A percentile compares a stretch with the other conserved stretches of the same genome.
phyloP scores from a whole-genome alignment of 2,329 filamentous ascomycete genomes.

The Fusarium proliferatum region DNA sequence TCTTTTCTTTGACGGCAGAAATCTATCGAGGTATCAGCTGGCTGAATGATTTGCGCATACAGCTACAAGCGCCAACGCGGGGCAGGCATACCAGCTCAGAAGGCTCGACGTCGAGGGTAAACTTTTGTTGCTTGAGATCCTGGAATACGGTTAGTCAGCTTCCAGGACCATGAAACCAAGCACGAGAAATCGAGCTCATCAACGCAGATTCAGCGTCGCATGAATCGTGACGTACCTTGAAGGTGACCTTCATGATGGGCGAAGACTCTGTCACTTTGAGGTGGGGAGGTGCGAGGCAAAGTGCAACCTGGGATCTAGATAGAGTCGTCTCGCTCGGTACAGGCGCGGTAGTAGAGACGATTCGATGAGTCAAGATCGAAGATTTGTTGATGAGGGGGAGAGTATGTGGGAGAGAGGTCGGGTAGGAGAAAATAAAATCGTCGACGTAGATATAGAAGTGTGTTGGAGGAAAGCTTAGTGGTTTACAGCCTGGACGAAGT shows the following conservation, averaged over 20 bases:
- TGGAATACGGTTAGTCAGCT: constrained; percentile 53
- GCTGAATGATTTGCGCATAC: constrained; percentile 21
- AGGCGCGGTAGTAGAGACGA: constrained; percentile 11
- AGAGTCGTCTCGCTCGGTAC: constrained; percentile 21
- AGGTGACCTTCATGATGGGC: constrained; percentile 75
- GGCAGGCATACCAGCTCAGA: constrained; percentile 81
- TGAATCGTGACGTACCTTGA: constrained; percentile 62
- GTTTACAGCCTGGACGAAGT: constrained; percentile 17
- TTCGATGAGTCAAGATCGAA: not conserved
- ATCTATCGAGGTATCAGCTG: constrained; percentile 66
- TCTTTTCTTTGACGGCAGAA: constrained; percentile 90
- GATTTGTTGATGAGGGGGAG: not conserved
- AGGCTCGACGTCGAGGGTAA: constrained; percentile 93
- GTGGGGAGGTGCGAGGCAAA: constrained; percentile 41
- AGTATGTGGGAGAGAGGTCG: constrained; percentile 4
- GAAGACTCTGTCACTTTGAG: constrained; percentile 50
- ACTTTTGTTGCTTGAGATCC: constrained; percentile 99
- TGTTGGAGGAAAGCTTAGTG: constrained; percentile 30
- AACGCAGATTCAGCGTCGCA: not conserved
- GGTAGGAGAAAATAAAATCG: constrained; percentile 6
- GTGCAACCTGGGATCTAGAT: constrained; percentile 25
- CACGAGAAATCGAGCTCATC: not conserved
- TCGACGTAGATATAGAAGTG: constrained; percentile 19
- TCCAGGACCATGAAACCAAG: not conserved
- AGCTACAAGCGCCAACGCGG: constrained; percentile 41